Base-by-base conservation (phyloP, 805 yeast genomes). In the Kazachstania taianensis region DNA sequence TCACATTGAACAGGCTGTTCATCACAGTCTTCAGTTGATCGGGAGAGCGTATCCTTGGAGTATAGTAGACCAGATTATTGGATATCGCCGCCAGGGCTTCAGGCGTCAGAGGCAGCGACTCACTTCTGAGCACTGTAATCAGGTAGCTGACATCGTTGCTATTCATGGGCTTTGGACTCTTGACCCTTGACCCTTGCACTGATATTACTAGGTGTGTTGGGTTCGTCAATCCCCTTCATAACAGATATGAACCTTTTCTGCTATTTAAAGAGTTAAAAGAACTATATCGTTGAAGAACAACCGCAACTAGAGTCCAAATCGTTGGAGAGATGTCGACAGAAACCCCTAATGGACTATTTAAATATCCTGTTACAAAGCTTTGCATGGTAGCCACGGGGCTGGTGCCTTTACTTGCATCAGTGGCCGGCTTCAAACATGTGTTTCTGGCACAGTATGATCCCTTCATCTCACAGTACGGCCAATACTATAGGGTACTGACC, bases 401-500 rank as follows among this genome's bases (percentile, higher is more conserved):
- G 8, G 45, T 54, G 3, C 55, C 61, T 3, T 31, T 57, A 10
- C 20, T 49, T 7, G 57, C 57, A 10, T 49, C 59, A 7, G 42
- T 55, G 9, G 39, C 53, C 10, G 45, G 43, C 33, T 38, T 39
- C 39, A 57, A 57, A 32, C 52, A 54, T 35, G 16, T 52, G 33
- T 57, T 57, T 39, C 30, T 54, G 17, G 43, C 50, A 19, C 45
- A 45, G 18, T 48, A 45, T 34, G 54, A 50, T 40, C 85, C 85
- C 2, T 74, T 67, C 46, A 62, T 78, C 7, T 46, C 65, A 2
- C 63, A 68, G 39, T 76, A 77, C 60, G 36, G 52, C 9, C 85
- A 78, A 43, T 76, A 66, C 48, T 77, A 79, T 72, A 57, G 83
- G 35, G 49, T 72, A 7, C 30, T 65, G 6, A 50, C 67, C 5